Base-by-base conservation (phyloP, 148 eudicot genomes). In the Nyssa sinensis region DNA sequence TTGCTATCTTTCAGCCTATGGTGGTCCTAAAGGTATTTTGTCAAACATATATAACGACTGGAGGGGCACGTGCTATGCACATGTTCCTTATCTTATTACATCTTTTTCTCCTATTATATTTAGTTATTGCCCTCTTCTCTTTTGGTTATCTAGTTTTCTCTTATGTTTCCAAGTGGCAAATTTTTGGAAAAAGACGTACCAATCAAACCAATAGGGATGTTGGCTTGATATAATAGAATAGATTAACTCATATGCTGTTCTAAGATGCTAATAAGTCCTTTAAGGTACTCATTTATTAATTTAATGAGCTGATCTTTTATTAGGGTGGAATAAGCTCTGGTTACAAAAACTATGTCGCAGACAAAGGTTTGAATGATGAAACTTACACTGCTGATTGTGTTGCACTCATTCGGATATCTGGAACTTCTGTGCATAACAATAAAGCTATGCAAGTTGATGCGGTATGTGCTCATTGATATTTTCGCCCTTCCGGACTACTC, bases 251-350 rank as follows among this genome's bases (percentile, higher is more conserved):
- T 57, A 27, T 29, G 61, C 41, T 33, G 31, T 44, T 62, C 29
- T 37, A 47, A 64, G 47, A 67, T 70, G n/a, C 51, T 76, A 59
- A 57, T 37, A 44, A 53, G 16, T 51, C 3, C 63, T 68, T 58
- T 16, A 49, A 53, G 49, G 82, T 34, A 61, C 66, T 72, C 25
- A 73, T n/a, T 16, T 55, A 37, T 55, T 62, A 30, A 65, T 76
- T 68, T 55, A 33, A 47, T 64, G 30, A 61, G 39, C 61, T 70
- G 39, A 70, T 69, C 67, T 59, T 44, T 76, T 31, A 55, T 34
- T 77, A 96, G 99, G 99, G 99, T 81, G 99, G 99, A 30, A 33
- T 88, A 80, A 93, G 99, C 83, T 89, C 95, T 59, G 89, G 91
- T 28, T 96, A 93, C 84, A 96, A 93, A 79, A 88, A 83, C 77